Evolutionary conservation across 345 rosid species (phyloP).

Genomic region (Rhodomyrtus tomentosa): DNA sequence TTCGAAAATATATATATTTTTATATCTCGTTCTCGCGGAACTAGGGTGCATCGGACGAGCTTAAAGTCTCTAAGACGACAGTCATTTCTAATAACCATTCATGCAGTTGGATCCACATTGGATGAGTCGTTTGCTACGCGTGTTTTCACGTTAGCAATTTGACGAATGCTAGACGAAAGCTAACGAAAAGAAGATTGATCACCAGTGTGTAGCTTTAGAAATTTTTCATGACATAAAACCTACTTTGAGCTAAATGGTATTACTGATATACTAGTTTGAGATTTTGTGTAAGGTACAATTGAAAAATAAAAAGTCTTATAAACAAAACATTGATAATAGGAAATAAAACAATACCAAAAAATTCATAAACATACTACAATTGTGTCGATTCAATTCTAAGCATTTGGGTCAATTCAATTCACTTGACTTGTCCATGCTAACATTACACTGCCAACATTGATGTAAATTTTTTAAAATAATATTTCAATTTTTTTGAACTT

Average conservation of each 20-base stretch:
- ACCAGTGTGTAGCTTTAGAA: accelerated
- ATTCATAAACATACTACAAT: too few relatives aligned
- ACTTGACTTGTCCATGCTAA: too few relatives aligned
- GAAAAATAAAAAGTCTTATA: neutral
- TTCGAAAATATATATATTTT: too few relatives aligned
- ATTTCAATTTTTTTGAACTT: too few relatives aligned
- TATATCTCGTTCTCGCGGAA: neutral
- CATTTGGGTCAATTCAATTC: too few relatives aligned
- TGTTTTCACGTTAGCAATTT: neutral
- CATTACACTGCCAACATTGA: too few relatives aligned
- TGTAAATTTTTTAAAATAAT: too few relatives aligned
- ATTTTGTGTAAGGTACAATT: neutral
- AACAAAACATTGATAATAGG: neutral
- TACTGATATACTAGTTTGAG: accelerated
- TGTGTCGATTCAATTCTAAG: too few relatives aligned
- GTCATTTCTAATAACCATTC: neutral
- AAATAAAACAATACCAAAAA: neutral
- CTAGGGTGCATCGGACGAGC: neutral
- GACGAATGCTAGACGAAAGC: neutral
- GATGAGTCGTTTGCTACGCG: neutral
- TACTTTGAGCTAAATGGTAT: neutral
- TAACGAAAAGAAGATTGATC: neutral
- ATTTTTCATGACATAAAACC: neutral
- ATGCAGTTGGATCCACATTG: neutral
- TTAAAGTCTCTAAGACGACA: neutral